A percentile compares a stretch with the other conserved stretches of the same genome.
Conservation (phyloP, 176 grass and related monocot genomes). For the Aegilops speltoides region DNA sequence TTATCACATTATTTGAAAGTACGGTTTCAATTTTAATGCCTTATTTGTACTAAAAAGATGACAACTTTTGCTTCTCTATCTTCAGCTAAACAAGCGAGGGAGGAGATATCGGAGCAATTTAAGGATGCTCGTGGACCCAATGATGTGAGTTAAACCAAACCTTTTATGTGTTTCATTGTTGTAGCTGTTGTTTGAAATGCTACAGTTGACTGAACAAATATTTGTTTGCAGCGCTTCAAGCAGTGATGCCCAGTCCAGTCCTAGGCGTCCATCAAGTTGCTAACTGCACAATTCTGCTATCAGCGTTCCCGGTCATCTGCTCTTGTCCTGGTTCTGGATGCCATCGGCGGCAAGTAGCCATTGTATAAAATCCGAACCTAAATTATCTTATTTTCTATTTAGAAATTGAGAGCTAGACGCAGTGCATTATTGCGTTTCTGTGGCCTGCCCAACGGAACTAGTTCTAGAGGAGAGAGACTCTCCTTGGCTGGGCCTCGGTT, state of each 20-base stretch:
- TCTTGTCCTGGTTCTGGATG: background rate
- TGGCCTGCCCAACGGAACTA: background rate
- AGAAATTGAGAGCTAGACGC: background rate
- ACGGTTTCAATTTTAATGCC: background rate
- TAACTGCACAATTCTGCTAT: too few relatives aligned
- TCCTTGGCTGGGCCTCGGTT: background rate
- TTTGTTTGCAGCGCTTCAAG: slow-evolving; percentile 54
- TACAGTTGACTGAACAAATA: background rate
- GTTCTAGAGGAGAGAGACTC: background rate
- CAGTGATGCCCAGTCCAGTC: background rate
- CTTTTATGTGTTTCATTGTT: background rate
- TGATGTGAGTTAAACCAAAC: slow-evolving; percentile 22
- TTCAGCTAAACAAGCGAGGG: slow-evolving; percentile 47
- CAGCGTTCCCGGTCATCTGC: background rate
- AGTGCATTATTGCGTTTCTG: background rate
- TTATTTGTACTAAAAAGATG: background rate
- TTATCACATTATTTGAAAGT: background rate
- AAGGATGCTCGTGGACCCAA: slow-evolving; percentile 36
- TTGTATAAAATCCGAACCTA: background rate
- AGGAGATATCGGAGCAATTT: slow-evolving; percentile 39
- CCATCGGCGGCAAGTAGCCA: background rate
- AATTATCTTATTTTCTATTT: background rate
- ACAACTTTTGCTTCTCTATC: background rate
- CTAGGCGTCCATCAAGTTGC: too few relatives aligned
- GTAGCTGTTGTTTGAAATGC: background rate